Evolutionary conservation across 495 filamentous ascomycete species (phyloP).

Genomic region (Apiosordaria backusii): DNA sequence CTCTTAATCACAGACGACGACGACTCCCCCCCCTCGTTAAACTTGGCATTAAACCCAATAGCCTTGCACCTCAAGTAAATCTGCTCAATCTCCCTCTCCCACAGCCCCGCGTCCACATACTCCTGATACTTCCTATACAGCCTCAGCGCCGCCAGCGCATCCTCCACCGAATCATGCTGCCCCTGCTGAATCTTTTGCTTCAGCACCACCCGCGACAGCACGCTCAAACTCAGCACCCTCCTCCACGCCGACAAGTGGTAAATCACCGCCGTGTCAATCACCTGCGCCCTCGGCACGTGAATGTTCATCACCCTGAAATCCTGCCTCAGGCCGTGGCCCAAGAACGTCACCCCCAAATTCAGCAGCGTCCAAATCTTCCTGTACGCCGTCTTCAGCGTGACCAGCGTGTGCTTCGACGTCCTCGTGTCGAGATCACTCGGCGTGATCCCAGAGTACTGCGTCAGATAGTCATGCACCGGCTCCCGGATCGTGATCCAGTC

Average conservation of each 20-base stretch:
- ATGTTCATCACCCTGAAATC: conserved; percentile 99
- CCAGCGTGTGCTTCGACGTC: conserved; percentile 71
- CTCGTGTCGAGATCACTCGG: conserved; percentile 74
- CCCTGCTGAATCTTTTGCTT: conserved; percentile 87
- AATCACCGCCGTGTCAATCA: conserved; percentile 86
- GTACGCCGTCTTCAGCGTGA: conserved; percentile 86
- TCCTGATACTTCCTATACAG: conserved; percentile 89
- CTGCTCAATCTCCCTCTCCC: conserved; percentile 72
- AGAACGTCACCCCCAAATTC: conserved; percentile 89
- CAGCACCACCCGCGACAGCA: conserved; percentile 82
- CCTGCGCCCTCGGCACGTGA: conserved; percentile 83
- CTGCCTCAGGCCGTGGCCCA: conserved; percentile 86
- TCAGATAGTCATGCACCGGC: conserved; percentile 93
- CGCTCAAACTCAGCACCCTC: conserved; percentile 80
- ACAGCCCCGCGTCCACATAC: conserved; percentile 77
- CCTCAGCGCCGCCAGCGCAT: conserved; percentile 82
- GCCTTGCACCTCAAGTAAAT: conserved; percentile 72
- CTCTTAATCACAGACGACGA: conserved; percentile 14
- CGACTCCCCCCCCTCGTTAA: conserved; percentile 14
- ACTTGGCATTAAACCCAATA: conserved; percentile 65
- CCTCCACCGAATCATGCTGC: conserved; percentile 90
- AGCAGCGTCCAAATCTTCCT: conserved; percentile 97
- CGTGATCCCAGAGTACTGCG: conserved; percentile 85
- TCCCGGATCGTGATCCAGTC: conserved; percentile 92
- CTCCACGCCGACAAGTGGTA: conserved; percentile 68